These are phyloP conservation scores for Kwoniella shandongensis DNA, from an alignment of 768 basidiomycete species.

Conservation along the genomic window DNA sequence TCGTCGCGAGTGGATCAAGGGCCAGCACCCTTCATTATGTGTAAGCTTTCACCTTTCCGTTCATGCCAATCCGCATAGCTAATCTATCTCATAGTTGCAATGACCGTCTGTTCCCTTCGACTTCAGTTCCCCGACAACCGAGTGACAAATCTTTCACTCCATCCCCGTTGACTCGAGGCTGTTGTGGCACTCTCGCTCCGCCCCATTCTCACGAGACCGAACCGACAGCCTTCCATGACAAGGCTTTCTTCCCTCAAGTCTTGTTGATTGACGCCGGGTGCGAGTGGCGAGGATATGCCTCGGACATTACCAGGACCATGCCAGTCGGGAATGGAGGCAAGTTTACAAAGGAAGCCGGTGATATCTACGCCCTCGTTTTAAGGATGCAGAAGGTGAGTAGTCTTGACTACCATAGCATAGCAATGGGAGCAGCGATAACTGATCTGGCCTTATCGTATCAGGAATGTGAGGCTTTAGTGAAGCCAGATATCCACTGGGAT, in stretches of 20 bases:
- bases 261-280: slow-evolving; percentile 93
- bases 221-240: slow-evolving; percentile 59
- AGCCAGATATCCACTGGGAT: slow-evolving; percentile 87
- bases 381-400: slow-evolving; percentile 77
- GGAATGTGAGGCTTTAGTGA: slow-evolving; percentile 68
- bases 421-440: no score
- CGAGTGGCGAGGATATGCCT: slow-evolving; percentile 72
- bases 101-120: slow-evolving; percentile 59
- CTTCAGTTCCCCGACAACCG: slow-evolving; percentile 24
- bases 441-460: slow-evolving; percentile 40
- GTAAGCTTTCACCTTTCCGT: slow-evolving; percentile 24
- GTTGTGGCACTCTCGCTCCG: slow-evolving; percentile 39
- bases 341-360: slow-evolving; percentile 75
- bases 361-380: slow-evolving; percentile 82
- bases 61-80: background rate
- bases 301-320: slow-evolving; percentile 61
- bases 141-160: slow-evolving; percentile 40
- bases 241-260: slow-evolving; percentile 58
- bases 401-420: background rate
- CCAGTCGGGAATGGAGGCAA: slow-evolving; percentile 85
- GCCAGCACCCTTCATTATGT: slow-evolving; percentile 87
- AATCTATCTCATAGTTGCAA: slow-evolving; percentile 65
- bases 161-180: slow-evolving; percentile 35
- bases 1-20: slow-evolving; percentile 80
- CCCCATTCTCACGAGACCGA: slow-evolving; percentile 33